These are phyloP conservation scores for Ophiocordyceps polyrhachis-furcata DNA, from an alignment of 2,329 filamentous ascomycete genomes.

Conservation along the genomic window DNA sequence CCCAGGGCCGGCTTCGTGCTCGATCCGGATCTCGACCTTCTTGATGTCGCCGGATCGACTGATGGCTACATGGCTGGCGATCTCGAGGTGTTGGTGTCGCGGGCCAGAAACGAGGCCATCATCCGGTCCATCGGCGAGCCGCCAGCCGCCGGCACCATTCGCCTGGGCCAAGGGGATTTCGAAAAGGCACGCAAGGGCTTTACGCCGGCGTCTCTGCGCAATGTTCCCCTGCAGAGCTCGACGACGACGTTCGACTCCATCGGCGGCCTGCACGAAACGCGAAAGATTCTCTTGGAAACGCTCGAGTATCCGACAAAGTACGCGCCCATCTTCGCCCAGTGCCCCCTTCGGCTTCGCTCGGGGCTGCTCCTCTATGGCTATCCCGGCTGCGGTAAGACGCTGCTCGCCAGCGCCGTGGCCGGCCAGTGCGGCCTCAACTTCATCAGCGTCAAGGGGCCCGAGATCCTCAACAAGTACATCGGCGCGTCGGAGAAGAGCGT, in stretches of 20 bases:
- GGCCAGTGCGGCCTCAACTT: slow-evolving; percentile 97
- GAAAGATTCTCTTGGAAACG: slow-evolving; percentile 84
- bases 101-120: slow-evolving; percentile 80
- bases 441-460: slow-evolving; percentile 93
- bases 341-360: slow-evolving; percentile 82
- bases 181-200: slow-evolving; percentile 74
- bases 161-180: slow-evolving; percentile 59
- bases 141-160: slow-evolving; percentile 30
- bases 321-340: slow-evolving; percentile 91
- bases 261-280: slow-evolving; percentile 69
- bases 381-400: slow-evolving; percentile 89
- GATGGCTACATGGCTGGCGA: slow-evolving; percentile 98
- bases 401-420: slow-evolving; percentile 90
- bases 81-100: slow-evolving; percentile 63
- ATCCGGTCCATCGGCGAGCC: slow-evolving; percentile 56
- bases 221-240: slow-evolving; percentile 83
- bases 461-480: slow-evolving; percentile 98
- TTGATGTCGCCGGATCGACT: slow-evolving; percentile 82
- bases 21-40: slow-evolving; percentile 64
- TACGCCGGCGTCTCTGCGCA: slow-evolving; percentile 83
- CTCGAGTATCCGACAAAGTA: slow-evolving; percentile 96
- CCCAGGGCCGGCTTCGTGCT: slow-evolving; percentile 43
- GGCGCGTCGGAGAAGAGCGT: slow-evolving; percentile 94
- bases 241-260: slow-evolving; percentile 87
- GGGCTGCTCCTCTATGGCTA: slow-evolving; percentile 87